Base-by-base conservation (phyloP, 208 protist genomes). In the Acanthamoeba sp. region DNA sequence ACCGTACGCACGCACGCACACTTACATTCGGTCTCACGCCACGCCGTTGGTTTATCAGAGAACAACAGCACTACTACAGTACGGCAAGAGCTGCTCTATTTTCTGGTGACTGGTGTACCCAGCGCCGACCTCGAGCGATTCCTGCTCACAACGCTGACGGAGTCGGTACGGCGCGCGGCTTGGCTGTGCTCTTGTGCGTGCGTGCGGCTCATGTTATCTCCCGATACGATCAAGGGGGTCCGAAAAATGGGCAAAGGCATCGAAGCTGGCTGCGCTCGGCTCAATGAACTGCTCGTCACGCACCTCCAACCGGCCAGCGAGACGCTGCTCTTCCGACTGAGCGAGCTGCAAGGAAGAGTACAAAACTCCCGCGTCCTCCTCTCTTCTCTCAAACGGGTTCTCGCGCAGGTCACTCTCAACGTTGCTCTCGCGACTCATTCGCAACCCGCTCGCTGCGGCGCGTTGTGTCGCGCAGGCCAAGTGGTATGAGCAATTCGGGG, bases 91-190 rank as follows among this genome's bases (percentile, higher is more conserved):
- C 85, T 91, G 50, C 59, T 91, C 27, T 73, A 52, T 55, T 91
- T 91, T 64, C 50, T 91, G 48, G 57, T 91, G 34, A 52, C 55
- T 22, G 85, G 85, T 24, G 85, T 91, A 32, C 85, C 85, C 50
- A 91, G 85, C 57, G n/a, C 85, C 12, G 50, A 64, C 10, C 57
- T 91, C 34, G 85, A 91, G 59, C 85, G 85, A 45, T 91, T 91
- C 59, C 55, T 91, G 42, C 38, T 91, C 55, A 91, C 32, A 10
- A 91, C 50, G 36, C 24, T 91, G 32, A 91, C 85, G 9, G 85
- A 91, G 36, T 45, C 32, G 85, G 85, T 91, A 73, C 59, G 38
- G 18, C 24, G 5, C 29, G 5, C 22, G 40, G 3, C 12, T 50
- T 12, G 45, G 9, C 4, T 50, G 45, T 50, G 45, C 45, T 50